These are phyloP conservation scores for Microascus cirrosus DNA, from an alignment of 2,329 filamentous ascomycete species.

Conservation along the genomic window DNA sequence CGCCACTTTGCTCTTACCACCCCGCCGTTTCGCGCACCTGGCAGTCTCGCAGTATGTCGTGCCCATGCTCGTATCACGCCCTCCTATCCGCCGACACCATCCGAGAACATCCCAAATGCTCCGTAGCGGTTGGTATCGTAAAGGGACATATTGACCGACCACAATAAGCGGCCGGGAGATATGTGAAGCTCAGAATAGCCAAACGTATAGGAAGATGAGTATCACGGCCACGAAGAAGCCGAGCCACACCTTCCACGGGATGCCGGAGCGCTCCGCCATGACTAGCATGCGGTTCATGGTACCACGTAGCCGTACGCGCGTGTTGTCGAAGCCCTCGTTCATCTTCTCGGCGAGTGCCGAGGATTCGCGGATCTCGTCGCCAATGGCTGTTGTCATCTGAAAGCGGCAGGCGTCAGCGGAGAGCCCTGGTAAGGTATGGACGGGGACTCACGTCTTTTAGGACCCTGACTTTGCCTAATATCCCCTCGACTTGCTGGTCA, in stretches of 20 bases:
- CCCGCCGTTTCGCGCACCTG: background rate
- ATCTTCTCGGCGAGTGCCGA: constrained; percentile 85
- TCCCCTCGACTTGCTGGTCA: constrained; percentile 79
- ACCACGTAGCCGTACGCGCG: constrained; percentile 66
- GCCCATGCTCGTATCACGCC: background rate
- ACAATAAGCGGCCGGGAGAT: background rate
- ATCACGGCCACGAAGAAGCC: constrained; percentile 77
- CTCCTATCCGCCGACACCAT: too few relatives aligned
- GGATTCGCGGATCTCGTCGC: constrained; percentile 87
- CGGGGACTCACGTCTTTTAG: constrained; percentile 66
- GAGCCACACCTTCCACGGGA: constrained; percentile 92
- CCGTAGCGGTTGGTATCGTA: background rate
- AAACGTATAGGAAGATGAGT: constrained; percentile 82
- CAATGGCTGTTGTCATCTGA: constrained; percentile 84
- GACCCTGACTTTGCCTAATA: constrained; percentile 79
- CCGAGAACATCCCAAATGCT: background rate
- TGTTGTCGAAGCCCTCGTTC: constrained; percentile 88
- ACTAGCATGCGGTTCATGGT: constrained; percentile 96
- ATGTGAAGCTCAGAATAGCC: constrained; percentile 54
- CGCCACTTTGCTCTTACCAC: background rate
- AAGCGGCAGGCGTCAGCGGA: background rate
- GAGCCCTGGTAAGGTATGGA: background rate
- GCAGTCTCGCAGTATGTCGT: background rate
- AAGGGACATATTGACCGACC: background rate
- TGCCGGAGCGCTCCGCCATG: constrained; percentile 91